These are phyloP conservation scores for Plectranthus barbatus DNA, from an alignment of 257 asterid species.

Conservation along the genomic window DNA sequence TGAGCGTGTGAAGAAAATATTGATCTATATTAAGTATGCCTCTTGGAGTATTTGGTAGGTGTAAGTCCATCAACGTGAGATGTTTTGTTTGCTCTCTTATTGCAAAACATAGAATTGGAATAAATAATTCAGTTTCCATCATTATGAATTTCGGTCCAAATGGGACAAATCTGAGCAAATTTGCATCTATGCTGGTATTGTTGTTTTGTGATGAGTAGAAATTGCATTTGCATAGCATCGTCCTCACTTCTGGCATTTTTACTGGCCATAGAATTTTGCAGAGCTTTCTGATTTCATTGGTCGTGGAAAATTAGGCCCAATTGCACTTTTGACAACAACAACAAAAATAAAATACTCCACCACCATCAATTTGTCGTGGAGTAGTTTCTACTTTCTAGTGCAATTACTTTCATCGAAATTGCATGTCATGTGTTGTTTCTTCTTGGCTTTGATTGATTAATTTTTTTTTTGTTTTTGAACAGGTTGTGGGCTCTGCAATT, in stretches of 20 bases:
- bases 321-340: too few species aligned
- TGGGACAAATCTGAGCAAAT: background rate
- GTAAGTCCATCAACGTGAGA: background rate
- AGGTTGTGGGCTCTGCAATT: constrained; percentile 38
- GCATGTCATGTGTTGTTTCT: too few species aligned
- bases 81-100: background rate
- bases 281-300: too few species aligned
- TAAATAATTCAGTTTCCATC: background rate
- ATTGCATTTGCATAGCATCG: background rate
- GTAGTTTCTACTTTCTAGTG: too few species aligned
- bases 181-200: background rate
- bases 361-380: too few species aligned
- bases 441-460: background rate
- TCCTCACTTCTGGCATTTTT: background rate
- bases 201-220: background rate
- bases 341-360: too few species aligned
- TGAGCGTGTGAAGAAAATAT: background rate
- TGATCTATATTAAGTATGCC: background rate
- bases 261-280: background rate
- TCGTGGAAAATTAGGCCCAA: too few species aligned
- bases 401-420: background rate
- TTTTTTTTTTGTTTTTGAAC: background rate
- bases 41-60: background rate
- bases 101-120: background rate
- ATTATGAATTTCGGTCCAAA: background rate